phyloP scores from a whole-genome alignment of 768 basidiomycete genomes.

The Pseudohyphozyma bogoriensis region DNA sequence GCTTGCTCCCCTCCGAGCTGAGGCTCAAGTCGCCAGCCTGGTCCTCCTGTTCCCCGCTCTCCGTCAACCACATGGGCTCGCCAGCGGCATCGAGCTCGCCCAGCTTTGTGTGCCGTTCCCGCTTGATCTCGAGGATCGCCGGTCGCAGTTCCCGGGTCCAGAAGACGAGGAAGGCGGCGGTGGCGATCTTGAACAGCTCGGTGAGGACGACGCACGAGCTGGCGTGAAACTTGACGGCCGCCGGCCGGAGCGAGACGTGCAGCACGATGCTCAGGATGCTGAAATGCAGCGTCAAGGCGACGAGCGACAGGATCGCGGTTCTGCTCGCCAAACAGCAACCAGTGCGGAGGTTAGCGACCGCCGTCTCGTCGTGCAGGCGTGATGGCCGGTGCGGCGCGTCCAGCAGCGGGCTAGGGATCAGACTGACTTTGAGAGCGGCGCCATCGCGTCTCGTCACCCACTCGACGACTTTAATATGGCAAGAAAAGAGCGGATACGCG shows the following conservation, averaged over 20 bases:
- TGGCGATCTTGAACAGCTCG: constrained; percentile 78
- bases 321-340: no score
- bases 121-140: not conserved
- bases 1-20: not conserved
- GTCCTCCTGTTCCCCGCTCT: not conserved
- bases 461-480: no score
- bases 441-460: no score
- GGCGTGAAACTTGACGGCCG: constrained; percentile 57
- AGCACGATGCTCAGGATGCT: constrained; percentile 6
- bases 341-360: no score
- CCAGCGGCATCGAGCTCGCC: not conserved
- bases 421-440: no score
- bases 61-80: not conserved
- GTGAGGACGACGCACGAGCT: constrained; percentile 84
- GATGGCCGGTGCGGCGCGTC: no score
- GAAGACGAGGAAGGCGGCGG: constrained; percentile 53
- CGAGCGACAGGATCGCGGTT: not conserved
- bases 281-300: constrained; percentile 1
- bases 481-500: no score
- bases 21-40: not conserved
- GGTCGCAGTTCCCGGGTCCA: constrained; percentile 7
- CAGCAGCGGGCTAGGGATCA: no score
- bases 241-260: constrained; percentile 48
- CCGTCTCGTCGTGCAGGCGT: no score
- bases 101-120: not conserved